Conservation (phyloP, 108 stramenopile species). For the Cyclotella kingstonii region DNA sequence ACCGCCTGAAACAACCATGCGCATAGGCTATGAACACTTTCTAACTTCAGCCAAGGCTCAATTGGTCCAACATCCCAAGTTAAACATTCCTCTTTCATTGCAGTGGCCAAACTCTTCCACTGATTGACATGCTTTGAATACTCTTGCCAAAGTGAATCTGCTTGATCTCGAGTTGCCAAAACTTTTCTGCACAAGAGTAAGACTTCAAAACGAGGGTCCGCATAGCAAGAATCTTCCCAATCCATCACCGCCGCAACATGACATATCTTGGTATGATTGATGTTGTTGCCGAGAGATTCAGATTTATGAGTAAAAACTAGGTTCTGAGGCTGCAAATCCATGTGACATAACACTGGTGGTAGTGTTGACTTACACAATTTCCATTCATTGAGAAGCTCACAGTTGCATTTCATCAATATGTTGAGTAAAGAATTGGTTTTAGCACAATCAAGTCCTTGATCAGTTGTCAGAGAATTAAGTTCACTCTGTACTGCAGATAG, state of each 20-base stretch:
- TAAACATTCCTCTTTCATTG: neutral
- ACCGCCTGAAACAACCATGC: slow-evolving; percentile 64
- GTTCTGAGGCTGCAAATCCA: slow-evolving; percentile 90
- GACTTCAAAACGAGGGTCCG: slow-evolving; percentile 82
- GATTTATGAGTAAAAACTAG: slow-evolving; percentile 46
- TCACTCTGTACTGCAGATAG: no score
- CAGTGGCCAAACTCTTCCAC: neutral
- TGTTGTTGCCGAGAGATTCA: neutral
- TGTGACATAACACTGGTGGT: slow-evolving; percentile 66
- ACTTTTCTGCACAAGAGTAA: slow-evolving; percentile 79
- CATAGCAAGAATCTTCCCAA: slow-evolving; percentile 84
- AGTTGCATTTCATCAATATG: slow-evolving; percentile 12
- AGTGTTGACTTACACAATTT: slow-evolving; percentile 9
- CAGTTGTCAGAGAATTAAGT: neutral
- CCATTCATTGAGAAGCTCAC: slow-evolving; percentile 32
- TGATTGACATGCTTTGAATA: slow-evolving; percentile 39
- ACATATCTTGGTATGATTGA: slow-evolving; percentile 8
- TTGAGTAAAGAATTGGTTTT: slow-evolving; percentile 13
- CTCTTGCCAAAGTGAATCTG: slow-evolving; percentile 56
- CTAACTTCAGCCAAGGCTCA: slow-evolving; percentile 78
- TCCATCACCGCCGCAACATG: slow-evolving; percentile 68
- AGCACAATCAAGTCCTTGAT: slow-evolving; percentile 5
- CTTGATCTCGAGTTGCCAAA: slow-evolving; percentile 67
- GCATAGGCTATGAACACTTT: slow-evolving; percentile 69
- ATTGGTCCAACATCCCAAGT: slow-evolving; percentile 55